Base-by-base conservation (phyloP, 2,329 filamentous ascomycete genomes). In the Arachnopeziza araneosa region DNA sequence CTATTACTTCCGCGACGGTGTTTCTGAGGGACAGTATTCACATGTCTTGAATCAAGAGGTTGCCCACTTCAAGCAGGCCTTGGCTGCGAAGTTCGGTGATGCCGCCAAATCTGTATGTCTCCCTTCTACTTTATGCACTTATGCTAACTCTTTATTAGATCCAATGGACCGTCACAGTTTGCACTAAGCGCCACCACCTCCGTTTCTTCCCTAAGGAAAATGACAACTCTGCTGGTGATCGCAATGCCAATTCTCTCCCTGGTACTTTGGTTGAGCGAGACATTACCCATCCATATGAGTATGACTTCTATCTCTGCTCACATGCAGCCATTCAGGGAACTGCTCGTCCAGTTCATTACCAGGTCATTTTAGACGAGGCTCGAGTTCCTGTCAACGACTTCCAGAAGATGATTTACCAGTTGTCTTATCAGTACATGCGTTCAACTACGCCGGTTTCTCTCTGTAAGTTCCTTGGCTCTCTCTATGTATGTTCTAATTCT, bases 1-100 rank as follows among this genome's bases (percentile, higher is more conserved):
- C 59, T 90, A 96, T 67, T 98, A 96, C 75, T 89, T 98, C 75
- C 90, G 95, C 21, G 95, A 99, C 68, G 95, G 95, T 66, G 91
- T 98, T 0, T 88, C 88, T 0, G 91, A 96, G 68, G 90, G 90
- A 0, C 89, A 98, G 71, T 97, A 95, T 68, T 75, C 82, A 1
- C 84, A 91, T 24, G 88, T 99, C 0, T 76, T 99, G 10, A 79
- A 90, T 1, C 78, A 86, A n/a, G 95, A 99, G 71, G 82, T 98
- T 23, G 55, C 55, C 0, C 82, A 88, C 64, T 87, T 98, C 75
- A 89, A 88, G 74, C 72, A 78, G 0, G 76, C 78, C 24, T 82
- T 92, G 66, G 67, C 69, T 32, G 72, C 79, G 6, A 67, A 72
- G 2, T 72, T 73, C 54, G 63, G 63, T 2, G 71, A 69, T 1